These are phyloP conservation scores for Paradendryphiella salina DNA, from an alignment of 2,329 filamentous ascomycete genomes.

Conservation along the genomic window DNA sequence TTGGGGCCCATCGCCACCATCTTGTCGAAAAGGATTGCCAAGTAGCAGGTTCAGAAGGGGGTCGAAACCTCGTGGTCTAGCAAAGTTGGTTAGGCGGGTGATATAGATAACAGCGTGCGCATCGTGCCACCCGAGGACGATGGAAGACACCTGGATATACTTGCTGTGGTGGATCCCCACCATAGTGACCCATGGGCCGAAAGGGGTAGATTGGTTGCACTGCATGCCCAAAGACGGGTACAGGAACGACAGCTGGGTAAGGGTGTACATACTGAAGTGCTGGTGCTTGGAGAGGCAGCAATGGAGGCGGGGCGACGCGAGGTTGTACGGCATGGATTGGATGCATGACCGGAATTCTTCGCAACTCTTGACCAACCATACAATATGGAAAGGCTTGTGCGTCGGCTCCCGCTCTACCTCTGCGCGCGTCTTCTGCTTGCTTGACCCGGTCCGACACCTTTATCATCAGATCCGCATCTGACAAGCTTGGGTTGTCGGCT, in stretches of 20 bases:
- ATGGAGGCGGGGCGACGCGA: background rate
- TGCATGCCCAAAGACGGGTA: background rate
- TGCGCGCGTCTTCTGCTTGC: slow-evolving; percentile 35
- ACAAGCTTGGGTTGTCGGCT: slow-evolving; percentile 64
- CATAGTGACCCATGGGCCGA: slow-evolving; percentile 4
- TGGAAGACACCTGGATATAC: slow-evolving; percentile 4
- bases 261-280: slow-evolving; percentile 21
- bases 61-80: slow-evolving; percentile 4
- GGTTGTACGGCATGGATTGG: background rate
- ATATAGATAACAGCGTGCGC: slow-evolving; percentile 10
- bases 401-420: slow-evolving; percentile 17
- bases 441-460: slow-evolving; percentile 58
- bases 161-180: slow-evolving; percentile 2
- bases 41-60: slow-evolving; percentile 1
- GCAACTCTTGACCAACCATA: slow-evolving; percentile 27
- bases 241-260: background rate
- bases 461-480: slow-evolving; percentile 61
- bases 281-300: background rate
- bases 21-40: background rate
- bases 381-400: slow-evolving; percentile 26
- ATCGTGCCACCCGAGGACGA: slow-evolving; percentile 1
- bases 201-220: slow-evolving; percentile 1
- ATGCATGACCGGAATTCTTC: slow-evolving; percentile 3
- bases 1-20: background rate
- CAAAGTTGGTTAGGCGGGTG: slow-evolving; percentile 16